phyloP scores from a whole-genome alignment of 495 filamentous ascomycete species.

The Penicillium goetzii region DNA sequence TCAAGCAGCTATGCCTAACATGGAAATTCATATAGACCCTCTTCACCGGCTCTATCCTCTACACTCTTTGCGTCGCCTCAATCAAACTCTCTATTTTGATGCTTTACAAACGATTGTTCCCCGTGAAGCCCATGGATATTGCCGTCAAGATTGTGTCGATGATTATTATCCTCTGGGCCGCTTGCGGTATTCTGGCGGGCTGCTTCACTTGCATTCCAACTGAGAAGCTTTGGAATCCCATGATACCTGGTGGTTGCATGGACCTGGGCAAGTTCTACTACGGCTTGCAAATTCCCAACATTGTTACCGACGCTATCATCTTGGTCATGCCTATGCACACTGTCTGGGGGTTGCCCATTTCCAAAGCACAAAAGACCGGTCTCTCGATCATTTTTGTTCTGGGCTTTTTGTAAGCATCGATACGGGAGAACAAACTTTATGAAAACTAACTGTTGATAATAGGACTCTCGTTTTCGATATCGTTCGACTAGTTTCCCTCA shows the following conservation, averaged over 20 bases:
- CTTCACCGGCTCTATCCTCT: slow-evolving; percentile 31
- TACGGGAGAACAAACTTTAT: neutral
- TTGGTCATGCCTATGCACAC: slow-evolving; percentile 56
- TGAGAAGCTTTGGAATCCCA: slow-evolving; percentile 36
- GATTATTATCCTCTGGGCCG: slow-evolving; percentile 31
- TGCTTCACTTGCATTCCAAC: slow-evolving; percentile 43
- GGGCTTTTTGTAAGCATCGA: slow-evolving; percentile 37
- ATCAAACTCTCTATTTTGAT: slow-evolving; percentile 46
- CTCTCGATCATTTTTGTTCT: slow-evolving; percentile 48
- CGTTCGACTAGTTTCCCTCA: slow-evolving; percentile 32
- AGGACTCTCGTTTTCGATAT: slow-evolving; percentile 39
- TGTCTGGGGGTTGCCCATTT: slow-evolving; percentile 47
- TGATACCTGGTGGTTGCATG: slow-evolving; percentile 35
- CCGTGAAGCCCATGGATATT: slow-evolving; percentile 29
- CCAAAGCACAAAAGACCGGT: slow-evolving; percentile 40
- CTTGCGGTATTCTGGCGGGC: slow-evolving; percentile 34
- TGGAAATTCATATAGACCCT: slow-evolving; percentile 18
- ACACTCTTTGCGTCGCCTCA: slow-evolving; percentile 27
- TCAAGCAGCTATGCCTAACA: neutral
- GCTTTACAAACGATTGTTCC: slow-evolving; percentile 40
- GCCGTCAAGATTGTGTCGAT: slow-evolving; percentile 18
- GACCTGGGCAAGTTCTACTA: slow-evolving; percentile 39
- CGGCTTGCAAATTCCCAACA: slow-evolving; percentile 46
- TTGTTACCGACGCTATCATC: slow-evolving; percentile 46
- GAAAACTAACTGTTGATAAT: neutral